Evolutionary conservation across 306 rosid genomes (phyloP), one percentile per base, ranked within the genome.

Genomic region (Trifolium subterraneum): DNA sequence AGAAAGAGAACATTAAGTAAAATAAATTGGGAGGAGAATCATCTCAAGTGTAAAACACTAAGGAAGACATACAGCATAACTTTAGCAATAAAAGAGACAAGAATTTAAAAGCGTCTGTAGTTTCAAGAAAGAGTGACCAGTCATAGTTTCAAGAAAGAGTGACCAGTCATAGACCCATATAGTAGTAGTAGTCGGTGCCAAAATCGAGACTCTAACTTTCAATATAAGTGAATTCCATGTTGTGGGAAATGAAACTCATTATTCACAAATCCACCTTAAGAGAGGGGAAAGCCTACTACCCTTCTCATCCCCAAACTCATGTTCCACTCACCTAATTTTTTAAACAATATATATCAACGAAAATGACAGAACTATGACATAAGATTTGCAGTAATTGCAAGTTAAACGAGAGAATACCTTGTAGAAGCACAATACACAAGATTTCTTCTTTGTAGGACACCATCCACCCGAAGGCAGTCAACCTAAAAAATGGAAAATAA

Each of bases 391-490:
- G 45, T 58, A 73, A 58, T 73, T 69, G 51, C 45, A 62, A 54
- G 70, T 19, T 39, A 73, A 55, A 75, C 10, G 7, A 84, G 60
- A 78, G 39, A 80, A 68, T 86, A 94, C 97, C 97, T 94, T 31
- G 97, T 94, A 33, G 98, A 94, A 77, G 98, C 98, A 79, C 97
- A 89, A 88, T 91, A 94, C 75, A 94, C 98, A 69, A 94, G 94
- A 90, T 94, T 94, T 82, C 93, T 86, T 88, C 90, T 88, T 74
- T 88, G 90, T 85, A 94, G 79, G 61, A 94, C 98, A 73, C 98
- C 98, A 56, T 88, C 81, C 83, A 94, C 97, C 80, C 55, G 85
- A 86, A 94, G 97, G 78, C 97, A 94, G 2, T 90, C 98, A 78
- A 91, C 97, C 98, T 94, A 83, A 71, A 75, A 73, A 62, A 55